A percentile compares a stretch with the other conserved stretches of the same genome.
phyloP scores from a whole-genome alignment of 1,284 basidiomycete genomes.

The Cryptococcus sp. region DNA sequence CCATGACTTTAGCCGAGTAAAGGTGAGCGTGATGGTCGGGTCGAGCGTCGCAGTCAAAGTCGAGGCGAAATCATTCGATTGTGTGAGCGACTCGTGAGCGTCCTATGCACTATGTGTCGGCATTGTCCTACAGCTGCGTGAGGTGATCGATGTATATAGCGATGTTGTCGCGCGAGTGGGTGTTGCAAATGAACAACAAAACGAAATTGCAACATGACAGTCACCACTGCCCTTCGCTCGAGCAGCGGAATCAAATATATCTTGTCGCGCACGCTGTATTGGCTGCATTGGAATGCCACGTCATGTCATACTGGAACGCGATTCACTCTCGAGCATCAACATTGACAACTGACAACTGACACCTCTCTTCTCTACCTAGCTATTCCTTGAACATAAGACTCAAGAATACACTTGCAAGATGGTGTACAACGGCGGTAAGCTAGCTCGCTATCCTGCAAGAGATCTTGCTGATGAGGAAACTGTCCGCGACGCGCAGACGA shows the following conservation, averaged over 20 bases:
- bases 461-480: no score
- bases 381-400: not conserved
- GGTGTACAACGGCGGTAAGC: constrained; percentile 52
- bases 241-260: not conserved
- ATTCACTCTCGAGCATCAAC: not conserved
- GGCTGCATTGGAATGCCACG: not conserved
- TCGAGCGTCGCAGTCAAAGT: no score
- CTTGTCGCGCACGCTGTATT: no score
- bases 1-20: constrained; percentile 2
- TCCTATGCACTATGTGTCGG: no score
- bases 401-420: constrained; percentile 22
- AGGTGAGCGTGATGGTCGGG: no score
- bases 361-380: not conserved
- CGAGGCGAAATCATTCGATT: no score
- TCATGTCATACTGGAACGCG: not conserved
- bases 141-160: no score
- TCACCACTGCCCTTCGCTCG: not conserved
- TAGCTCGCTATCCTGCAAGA: no score
- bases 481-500: constrained; percentile 37
- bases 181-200: not conserved
- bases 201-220: not conserved
- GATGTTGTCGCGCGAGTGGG: not conserved
- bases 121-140: no score
- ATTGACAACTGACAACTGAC: not conserved
- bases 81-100: no score